phyloP scores from a whole-genome alignment of 163 green algal genomes.

The Scenedesmus sp. region DNA sequence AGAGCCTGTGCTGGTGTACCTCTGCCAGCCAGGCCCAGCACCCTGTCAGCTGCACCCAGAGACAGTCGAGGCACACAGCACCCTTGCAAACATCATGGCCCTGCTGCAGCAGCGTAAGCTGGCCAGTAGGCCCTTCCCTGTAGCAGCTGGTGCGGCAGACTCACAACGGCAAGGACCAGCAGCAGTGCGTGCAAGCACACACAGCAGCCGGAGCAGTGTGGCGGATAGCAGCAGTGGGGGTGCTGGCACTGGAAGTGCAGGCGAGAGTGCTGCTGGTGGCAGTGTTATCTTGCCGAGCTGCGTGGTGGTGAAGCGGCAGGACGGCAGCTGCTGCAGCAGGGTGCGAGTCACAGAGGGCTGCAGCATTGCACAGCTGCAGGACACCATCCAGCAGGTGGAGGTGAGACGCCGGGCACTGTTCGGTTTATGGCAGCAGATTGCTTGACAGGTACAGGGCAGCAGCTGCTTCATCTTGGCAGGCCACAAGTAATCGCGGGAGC shows the following conservation, averaged over 20 bases:
- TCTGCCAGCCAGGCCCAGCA: constrained; percentile 18
- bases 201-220: background rate
- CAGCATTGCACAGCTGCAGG: constrained; percentile 21
- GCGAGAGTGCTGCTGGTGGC: background rate
- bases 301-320: constrained; percentile 33
- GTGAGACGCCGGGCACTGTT: background rate
- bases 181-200: background rate
- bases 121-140: background rate
- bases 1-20: constrained; percentile 10
- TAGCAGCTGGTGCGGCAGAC: background rate
- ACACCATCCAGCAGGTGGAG: background rate
- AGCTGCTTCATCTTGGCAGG: background rate
- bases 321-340: constrained; percentile 45
- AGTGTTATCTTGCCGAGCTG: constrained; percentile 6
- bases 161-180: background rate
- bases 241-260: too few species aligned
- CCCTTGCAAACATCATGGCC: constrained; percentile 11
- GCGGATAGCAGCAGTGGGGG: background rate
- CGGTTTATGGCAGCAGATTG: background rate
- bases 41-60: constrained; percentile 6
- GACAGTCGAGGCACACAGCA: constrained; percentile 37
- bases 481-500: background rate
- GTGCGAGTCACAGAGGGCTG: constrained; percentile 14
- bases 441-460: background rate
- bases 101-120: constrained; percentile 8